Percentiles rank a stretch among this genome's conserved stretches.
phyloP scores from a whole-genome alignment of 2,329 filamentous ascomycete species.

The Hymenoscyphus fraxineus region DNA sequence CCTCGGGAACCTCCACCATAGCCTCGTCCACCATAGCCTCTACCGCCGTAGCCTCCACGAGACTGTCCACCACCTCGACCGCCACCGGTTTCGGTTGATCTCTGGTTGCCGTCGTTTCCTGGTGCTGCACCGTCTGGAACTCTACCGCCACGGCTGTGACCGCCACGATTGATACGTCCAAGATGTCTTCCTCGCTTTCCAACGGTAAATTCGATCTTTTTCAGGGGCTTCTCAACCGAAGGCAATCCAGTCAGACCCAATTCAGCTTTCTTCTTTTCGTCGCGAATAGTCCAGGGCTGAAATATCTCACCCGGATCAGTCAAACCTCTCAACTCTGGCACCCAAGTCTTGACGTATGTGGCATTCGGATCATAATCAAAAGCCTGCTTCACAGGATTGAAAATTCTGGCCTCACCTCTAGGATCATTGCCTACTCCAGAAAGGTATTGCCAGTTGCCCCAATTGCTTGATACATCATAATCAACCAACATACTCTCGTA shows the following conservation, averaged over 20 bases:
- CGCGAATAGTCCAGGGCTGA: slow-evolving; percentile 62
- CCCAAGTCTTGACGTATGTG: slow-evolving; percentile 68
- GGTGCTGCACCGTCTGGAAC: slow-evolving; percentile 5
- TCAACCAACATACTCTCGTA: slow-evolving; percentile 73
- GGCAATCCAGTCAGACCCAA: slow-evolving; percentile 54
- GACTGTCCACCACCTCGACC: slow-evolving; percentile 7
- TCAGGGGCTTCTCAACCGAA: slow-evolving; percentile 65
- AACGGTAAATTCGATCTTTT: slow-evolving; percentile 60
- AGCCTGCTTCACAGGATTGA: slow-evolving; percentile 79
- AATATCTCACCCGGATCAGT: slow-evolving; percentile 51
- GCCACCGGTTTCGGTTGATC: not conserved
- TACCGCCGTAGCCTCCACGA: slow-evolving; percentile 4
- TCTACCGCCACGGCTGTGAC: slow-evolving; percentile 1
- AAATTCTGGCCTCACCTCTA: slow-evolving; percentile 62
- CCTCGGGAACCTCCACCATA: slow-evolving; percentile 20
- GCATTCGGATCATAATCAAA: slow-evolving; percentile 72
- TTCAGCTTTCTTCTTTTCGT: slow-evolving; percentile 52
- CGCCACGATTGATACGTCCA: slow-evolving; percentile 16
- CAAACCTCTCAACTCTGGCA: slow-evolving; percentile 60
- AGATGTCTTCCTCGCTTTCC: slow-evolving; percentile 31
- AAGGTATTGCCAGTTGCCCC: slow-evolving; percentile 82
- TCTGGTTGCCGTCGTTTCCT: slow-evolving; percentile 3
- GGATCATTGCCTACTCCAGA: slow-evolving; percentile 78
- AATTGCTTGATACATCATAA: slow-evolving; percentile 73
- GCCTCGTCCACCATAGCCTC: slow-evolving; percentile 10